phyloP scores from a whole-genome alignment of 371 early-diverging fungal species.

The Actinomortierella wolfii region DNA sequence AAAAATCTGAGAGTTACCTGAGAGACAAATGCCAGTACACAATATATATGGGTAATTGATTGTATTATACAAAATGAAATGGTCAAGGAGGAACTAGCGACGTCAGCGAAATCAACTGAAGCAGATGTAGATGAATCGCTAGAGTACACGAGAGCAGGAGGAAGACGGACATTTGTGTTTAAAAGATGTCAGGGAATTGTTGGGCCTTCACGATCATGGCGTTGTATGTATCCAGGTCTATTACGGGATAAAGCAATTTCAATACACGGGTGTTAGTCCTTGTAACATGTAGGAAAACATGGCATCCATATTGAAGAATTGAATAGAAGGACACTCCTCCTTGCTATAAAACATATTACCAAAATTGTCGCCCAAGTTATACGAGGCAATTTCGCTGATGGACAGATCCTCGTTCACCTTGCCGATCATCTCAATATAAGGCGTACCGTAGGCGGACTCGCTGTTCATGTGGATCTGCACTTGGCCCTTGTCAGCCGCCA shows the following conservation, averaged over 20 bases:
- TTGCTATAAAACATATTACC: constrained; percentile 17
- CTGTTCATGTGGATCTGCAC: constrained; percentile 22
- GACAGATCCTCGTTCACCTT: constrained; percentile 18
- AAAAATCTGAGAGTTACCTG: too few species aligned
- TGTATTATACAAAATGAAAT: too few species aligned
- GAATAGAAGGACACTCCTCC: too few species aligned
- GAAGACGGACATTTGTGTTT: neutral
- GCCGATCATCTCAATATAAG: constrained; percentile 36
- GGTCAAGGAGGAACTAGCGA: too few species aligned
- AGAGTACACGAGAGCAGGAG: too few species aligned
- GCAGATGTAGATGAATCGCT: too few species aligned
- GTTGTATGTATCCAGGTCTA: constrained; percentile 37
- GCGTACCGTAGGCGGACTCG: constrained; percentile 26
- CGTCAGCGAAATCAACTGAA: too few species aligned
- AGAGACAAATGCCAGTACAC: too few species aligned
- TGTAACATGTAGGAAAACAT: too few species aligned
- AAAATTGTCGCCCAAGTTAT: constrained; percentile 34
- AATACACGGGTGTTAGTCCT: too few species aligned
- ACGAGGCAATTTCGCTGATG: constrained; percentile 19
- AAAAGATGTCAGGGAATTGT: constrained; percentile 32
- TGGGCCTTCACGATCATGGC: constrained; percentile 21
- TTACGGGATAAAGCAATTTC: neutral
- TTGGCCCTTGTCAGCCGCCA: constrained; percentile 30
- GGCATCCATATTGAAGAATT: too few species aligned
- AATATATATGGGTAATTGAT: too few species aligned